phyloP scores from a whole-genome alignment of 257 asterid species.

The Fraxinus americana region DNA sequence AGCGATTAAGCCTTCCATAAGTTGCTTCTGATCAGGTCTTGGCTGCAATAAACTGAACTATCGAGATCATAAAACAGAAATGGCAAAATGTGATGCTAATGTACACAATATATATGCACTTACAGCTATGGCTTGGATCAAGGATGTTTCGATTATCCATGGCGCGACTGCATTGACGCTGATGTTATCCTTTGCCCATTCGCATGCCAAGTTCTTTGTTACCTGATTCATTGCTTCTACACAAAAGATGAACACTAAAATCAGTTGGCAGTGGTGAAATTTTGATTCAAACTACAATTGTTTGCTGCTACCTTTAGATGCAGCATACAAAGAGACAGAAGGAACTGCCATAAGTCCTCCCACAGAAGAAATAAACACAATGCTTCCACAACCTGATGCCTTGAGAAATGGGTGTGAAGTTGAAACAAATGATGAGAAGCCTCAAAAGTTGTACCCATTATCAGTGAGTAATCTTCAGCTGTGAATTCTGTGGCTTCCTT shows the following conservation, averaged over 20 bases:
- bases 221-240: slow-evolving; percentile 73
- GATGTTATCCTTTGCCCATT: slow-evolving; percentile 71
- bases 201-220: slow-evolving; percentile 64
- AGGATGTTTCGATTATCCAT: slow-evolving; percentile 9
- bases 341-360: slow-evolving; percentile 60
- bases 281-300: too few species aligned
- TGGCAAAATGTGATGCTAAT: not conserved
- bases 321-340: slow-evolving; percentile 52
- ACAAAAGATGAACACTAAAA: not conserved
- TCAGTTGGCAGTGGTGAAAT: not conserved
- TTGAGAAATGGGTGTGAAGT: slow-evolving; percentile 60
- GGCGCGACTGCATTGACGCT: slow-evolving; percentile 68
- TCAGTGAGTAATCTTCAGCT: slow-evolving; percentile 42
- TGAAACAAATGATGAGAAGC: slow-evolving; percentile 58
- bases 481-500: slow-evolving; percentile 42
- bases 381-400: slow-evolving; percentile 48
- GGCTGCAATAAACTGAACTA: not conserved
- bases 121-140: not conserved
- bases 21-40: not conserved
- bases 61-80: not conserved
- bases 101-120: not conserved
- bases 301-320: slow-evolving; percentile 49
- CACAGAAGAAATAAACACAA: slow-evolving; percentile 68
- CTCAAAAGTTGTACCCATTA: slow-evolving; percentile 56
- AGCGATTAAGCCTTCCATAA: slow-evolving; percentile 12